Conservation (phyloP, 148 eudicot species). For the Rhododendron simsii region DNA sequence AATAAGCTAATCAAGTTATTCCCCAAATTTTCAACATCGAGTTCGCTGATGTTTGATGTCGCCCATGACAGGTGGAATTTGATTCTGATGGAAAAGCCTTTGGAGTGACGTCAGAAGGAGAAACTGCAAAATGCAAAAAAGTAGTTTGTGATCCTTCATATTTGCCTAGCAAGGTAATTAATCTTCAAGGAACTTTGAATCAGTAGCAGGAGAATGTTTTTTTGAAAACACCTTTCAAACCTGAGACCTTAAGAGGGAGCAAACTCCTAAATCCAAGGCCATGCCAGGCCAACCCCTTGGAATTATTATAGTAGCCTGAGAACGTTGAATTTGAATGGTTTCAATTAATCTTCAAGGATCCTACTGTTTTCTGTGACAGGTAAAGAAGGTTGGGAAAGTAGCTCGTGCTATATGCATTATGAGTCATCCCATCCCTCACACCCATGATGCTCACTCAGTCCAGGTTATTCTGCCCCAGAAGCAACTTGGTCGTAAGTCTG, state of each 20-base stretch:
- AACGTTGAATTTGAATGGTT: background rate
- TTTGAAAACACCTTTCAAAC: no score
- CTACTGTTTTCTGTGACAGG: constrained; percentile 36
- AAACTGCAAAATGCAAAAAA: constrained; percentile 96
- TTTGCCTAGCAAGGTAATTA: constrained; percentile 84
- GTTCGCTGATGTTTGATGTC: background rate
- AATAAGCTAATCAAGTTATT: background rate
- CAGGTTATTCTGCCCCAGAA: constrained; percentile 95
- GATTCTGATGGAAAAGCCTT: constrained; percentile 60
- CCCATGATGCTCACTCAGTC: constrained; percentile 84
- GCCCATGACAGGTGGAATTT: constrained; percentile 59
- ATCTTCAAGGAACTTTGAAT: constrained; percentile 2
- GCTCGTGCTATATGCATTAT: constrained; percentile 94
- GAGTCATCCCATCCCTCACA: constrained; percentile 91
- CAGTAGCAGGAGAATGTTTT: background rate
- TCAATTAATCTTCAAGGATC: background rate
- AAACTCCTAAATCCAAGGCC: no score
- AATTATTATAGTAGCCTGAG: background rate
- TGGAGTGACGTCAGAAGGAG: constrained; percentile 95
- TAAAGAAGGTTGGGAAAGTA: constrained; percentile 79
- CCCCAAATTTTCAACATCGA: background rate
- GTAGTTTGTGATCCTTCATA: constrained; percentile 95
- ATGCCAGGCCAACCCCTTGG: no score
- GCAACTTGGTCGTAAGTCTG: constrained; percentile 91
- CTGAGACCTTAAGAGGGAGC: no score